Evolutionary conservation across 2,329 filamentous ascomycete genomes (phyloP).

Genomic region (Alternaria sp.): DNA sequence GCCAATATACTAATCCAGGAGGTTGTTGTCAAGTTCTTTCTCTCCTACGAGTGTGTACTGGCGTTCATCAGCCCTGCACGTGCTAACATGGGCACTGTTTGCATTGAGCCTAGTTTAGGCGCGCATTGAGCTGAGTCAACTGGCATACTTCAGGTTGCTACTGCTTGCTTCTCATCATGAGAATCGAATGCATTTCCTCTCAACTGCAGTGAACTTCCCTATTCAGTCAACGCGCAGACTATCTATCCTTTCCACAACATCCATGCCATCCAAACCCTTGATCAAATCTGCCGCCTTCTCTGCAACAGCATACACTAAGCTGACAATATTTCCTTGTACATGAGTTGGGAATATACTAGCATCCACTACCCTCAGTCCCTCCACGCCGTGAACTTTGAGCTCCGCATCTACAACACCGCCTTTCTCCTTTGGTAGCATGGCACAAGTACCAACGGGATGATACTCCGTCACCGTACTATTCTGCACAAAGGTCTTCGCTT

Average conservation of each 20-base stretch:
- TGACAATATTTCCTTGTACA: slow-evolving; percentile 25
- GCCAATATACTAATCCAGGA: background rate
- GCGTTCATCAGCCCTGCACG: background rate
- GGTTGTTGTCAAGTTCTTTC: background rate
- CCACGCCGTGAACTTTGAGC: slow-evolving; percentile 38
- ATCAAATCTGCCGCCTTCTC: slow-evolving; percentile 37
- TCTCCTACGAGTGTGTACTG: background rate
- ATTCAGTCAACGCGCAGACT: background rate
- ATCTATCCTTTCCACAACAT: background rate
- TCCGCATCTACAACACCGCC: slow-evolving; percentile 41
- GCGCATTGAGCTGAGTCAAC: background rate
- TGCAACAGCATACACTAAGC: slow-evolving; percentile 34
- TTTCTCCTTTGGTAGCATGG: slow-evolving; percentile 37
- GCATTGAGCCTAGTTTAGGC: background rate
- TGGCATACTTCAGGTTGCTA: background rate
- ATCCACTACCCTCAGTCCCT: slow-evolving; percentile 36
- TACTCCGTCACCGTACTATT: slow-evolving; percentile 26
- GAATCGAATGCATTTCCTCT: background rate
- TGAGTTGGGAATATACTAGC: slow-evolving; percentile 35
- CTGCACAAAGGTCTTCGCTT: slow-evolving; percentile 19
- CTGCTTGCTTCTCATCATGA: background rate
- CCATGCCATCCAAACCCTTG: background rate
- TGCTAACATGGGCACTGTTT: background rate
- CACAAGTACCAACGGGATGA: slow-evolving; percentile 43
- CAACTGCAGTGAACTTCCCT: background rate